Percentiles rank a stretch among this genome's conserved stretches.
Conservation (phyloP, 768 basidiomycete species). For the Galerina marginata region DNA sequence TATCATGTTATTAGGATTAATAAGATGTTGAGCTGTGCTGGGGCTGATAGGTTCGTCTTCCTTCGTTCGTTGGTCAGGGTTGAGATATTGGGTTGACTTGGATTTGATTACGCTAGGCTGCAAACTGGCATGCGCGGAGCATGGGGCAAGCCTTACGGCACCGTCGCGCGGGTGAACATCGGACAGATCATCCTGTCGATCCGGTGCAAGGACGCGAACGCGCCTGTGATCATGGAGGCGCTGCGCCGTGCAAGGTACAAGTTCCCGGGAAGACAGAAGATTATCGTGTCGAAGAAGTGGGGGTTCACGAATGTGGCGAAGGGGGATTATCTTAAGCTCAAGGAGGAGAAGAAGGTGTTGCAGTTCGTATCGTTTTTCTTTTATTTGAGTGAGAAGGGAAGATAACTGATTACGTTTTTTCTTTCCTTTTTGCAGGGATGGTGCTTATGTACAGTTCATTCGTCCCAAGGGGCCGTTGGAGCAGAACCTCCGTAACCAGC, state of each 20-base stretch:
- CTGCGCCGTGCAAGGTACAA: conserved; percentile 98
- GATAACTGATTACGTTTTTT: no score
- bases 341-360: conserved; percentile 88
- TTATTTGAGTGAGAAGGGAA: no score
- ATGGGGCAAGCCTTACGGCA: conserved; percentile 99
- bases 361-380: conserved; percentile 59
- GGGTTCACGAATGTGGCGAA: conserved; percentile 96
- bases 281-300: conserved; percentile 97
- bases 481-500: conserved; percentile 83
- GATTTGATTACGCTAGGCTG: conserved; percentile 71
- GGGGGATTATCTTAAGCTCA: conserved; percentile 86
- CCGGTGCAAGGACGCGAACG: conserved; percentile 89
- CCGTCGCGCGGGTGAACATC: conserved; percentile 94
- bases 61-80: not conserved
- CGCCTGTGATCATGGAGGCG: conserved; percentile 92
- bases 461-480: conserved; percentile 86
- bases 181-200: conserved; percentile 91
- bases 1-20: conserved; percentile 99
- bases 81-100: not conserved
- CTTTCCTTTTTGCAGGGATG: conserved; percentile 80
- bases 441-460: conserved; percentile 95
- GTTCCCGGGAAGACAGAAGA: conserved; percentile 99
- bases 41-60: conserved; percentile 85
- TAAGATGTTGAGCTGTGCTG: conserved; percentile 99
- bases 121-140: conserved; percentile 99